phyloP scores from a whole-genome alignment of 192 early-diverging fungal species.

The Entomortierella beljakovae region DNA sequence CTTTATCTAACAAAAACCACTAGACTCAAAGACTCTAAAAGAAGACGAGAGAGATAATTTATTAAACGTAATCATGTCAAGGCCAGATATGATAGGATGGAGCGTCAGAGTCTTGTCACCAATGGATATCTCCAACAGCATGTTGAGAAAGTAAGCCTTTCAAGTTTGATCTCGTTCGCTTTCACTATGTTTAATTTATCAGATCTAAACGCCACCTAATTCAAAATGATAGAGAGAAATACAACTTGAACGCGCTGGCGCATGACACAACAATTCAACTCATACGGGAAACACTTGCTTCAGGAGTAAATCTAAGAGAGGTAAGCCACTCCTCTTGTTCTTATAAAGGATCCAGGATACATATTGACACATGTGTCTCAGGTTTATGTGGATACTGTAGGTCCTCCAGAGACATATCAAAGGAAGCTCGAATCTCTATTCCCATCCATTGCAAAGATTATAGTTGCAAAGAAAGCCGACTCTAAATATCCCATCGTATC shows the following conservation, averaged over 20 bases:
- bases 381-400: conserved; percentile 97
- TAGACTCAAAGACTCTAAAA: conserved; percentile 95
- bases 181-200: not conserved
- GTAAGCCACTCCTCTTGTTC: conserved; percentile 36
- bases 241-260: conserved; percentile 93
- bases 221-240: conserved; percentile 76
- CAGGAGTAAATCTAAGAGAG: conserved; percentile 77
- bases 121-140: conserved; percentile 90
- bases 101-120: conserved; percentile 86
- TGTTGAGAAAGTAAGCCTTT: conserved; percentile 80
- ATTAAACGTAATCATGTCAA: conserved; percentile 70
- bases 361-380: conserved; percentile 17
- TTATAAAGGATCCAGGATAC: not conserved
- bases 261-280: conserved; percentile 94
- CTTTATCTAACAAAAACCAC: not conserved
- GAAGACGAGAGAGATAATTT: conserved; percentile 79
- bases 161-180: too few relatives aligned
- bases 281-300: conserved; percentile 71
- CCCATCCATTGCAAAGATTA: conserved; percentile 77
- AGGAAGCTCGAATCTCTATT: conserved; percentile 80
- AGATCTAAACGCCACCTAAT: not conserved
- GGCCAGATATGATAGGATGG: conserved; percentile 83
- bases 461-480: conserved; percentile 96
- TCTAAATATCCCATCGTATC: conserved; percentile 92
- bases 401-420: conserved; percentile 89